Base-by-base conservation (phyloP, 2,329 filamentous ascomycete genomes). In the Diaporthe batatas region DNA sequence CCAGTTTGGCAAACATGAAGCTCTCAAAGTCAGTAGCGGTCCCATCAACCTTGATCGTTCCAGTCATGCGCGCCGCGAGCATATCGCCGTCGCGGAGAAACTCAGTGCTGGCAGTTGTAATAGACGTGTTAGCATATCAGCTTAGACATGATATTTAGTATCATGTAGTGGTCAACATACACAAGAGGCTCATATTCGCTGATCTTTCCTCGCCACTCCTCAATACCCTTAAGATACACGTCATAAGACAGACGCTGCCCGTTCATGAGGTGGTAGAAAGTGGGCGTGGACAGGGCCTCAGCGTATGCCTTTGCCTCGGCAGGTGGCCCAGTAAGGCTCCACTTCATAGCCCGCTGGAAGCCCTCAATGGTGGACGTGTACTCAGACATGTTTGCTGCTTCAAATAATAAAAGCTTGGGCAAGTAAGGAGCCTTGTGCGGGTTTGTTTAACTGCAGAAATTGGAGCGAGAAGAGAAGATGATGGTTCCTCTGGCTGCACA, bases 1-100 rank as follows among this genome's bases (percentile, higher is more conserved):
- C 72, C n/a, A 81, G 74, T 70, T 77, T 78, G 14, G 70, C 80
- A 68, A 81, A 80, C 72, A 81, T 76, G 71, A 78, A 80, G 71
- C 78, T 81, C 76, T 80, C 79, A 67, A 80, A 80, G 0, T 73
- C 29, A 1, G 72, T 77, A 12, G 76, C 76, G 0, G 54, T 32
- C 2, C 79, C 78, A 1, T 78, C 75, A 2, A 79, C 72, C 53
- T 80, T 80, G 57, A 80, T 77, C 10, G 75, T 78, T 5, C 79
- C 79, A 1, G 76, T 79, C 76, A 81, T 79, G 16, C 76, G 79
- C 6, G 79, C 80, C 16, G 79, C 79, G 11, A 81, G 49, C 70
- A 77, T 76, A 64, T 80, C 73, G 25, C 77, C 79, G 57, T 80
- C 78, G 16, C 79, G 79, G 25, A 80, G 77, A 47, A 81, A 81